These are phyloP conservation scores for Ulota crispa DNA, from an alignment of 225 moss, liverwort and hornwort species.

Conservation along the genomic window DNA sequence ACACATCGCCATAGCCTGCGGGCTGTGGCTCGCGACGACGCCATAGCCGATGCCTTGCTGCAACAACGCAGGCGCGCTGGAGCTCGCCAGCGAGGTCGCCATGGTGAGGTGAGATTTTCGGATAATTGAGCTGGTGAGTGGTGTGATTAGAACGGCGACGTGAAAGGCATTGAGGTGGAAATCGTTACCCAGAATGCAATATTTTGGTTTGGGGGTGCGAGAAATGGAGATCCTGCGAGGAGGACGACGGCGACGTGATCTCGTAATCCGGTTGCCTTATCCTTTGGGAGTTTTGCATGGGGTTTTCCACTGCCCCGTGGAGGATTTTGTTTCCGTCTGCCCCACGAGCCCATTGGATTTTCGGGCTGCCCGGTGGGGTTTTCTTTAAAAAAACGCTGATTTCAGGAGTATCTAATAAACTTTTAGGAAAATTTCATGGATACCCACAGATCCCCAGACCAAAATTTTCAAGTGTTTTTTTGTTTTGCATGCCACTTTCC, in stretches of 20 bases:
- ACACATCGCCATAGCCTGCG: conserved; percentile 1
- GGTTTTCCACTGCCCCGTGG: neutral
- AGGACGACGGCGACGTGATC: neutral
- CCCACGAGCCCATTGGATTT: fast-evolving
- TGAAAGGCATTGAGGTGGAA: no score
- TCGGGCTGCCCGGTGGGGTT: neutral
- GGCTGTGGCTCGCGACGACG: neutral
- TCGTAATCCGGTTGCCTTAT: conserved; percentile 33
- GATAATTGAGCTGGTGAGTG: neutral
- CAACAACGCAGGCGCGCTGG: conserved; percentile 24
- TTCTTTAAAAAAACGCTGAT: no score
- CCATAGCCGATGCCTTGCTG: conserved; percentile 13
- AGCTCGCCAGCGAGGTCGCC: conserved; percentile 36
- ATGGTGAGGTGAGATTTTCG: neutral
- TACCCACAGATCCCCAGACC: no score
- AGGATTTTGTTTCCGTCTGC: neutral
- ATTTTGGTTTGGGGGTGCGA: neutral
- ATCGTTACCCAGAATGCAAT: neutral
- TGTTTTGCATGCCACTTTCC: no score
- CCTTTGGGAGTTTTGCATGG: conserved; percentile 22
- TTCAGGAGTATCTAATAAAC: no score
- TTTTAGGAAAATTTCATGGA: no score
- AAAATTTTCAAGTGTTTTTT: no score
- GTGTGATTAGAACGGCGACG: neutral
- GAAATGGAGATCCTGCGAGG: neutral